phyloP scores from a whole-genome alignment of 192 early-diverging fungal species.

The Coemansia sp. region DNA sequence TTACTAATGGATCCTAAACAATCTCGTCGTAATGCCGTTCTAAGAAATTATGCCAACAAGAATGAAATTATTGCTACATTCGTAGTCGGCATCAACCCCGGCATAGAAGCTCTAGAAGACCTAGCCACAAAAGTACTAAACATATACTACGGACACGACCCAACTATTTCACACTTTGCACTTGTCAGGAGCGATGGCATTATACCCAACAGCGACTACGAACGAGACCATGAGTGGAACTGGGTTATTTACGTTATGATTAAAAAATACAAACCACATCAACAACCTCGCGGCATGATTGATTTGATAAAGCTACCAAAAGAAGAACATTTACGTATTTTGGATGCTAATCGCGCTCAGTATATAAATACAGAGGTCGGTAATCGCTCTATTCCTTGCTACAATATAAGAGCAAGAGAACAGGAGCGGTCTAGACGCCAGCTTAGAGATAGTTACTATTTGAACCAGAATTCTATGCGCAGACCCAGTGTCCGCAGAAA shows the following conservation, averaged over 20 bases:
- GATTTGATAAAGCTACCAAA: neutral
- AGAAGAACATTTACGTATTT: neutral
- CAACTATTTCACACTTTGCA: neutral
- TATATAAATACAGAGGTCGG: neutral
- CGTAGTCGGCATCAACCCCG: neutral
- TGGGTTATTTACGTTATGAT: neutral
- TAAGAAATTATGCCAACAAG: neutral
- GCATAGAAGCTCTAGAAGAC: neutral
- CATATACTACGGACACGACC: neutral
- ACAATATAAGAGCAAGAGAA: neutral
- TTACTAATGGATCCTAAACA: constrained; percentile 1
- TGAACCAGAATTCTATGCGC: neutral
- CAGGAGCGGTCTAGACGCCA: neutral
- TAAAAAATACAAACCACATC: neutral
- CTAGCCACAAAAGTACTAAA: neutral
- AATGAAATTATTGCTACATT: neutral
- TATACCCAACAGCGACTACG: neutral
- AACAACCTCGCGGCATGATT: neutral
- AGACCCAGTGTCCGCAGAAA: neutral
- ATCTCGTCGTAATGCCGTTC: neutral
- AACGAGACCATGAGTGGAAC: constrained; percentile 2
- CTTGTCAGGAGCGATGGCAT: neutral
- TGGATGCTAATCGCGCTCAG: neutral
- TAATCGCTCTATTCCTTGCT: neutral
- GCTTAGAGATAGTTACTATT: neutral